Evolutionary conservation across 331 rosid genomes (phyloP).

Genomic region (Pyrus hybrid): DNA sequence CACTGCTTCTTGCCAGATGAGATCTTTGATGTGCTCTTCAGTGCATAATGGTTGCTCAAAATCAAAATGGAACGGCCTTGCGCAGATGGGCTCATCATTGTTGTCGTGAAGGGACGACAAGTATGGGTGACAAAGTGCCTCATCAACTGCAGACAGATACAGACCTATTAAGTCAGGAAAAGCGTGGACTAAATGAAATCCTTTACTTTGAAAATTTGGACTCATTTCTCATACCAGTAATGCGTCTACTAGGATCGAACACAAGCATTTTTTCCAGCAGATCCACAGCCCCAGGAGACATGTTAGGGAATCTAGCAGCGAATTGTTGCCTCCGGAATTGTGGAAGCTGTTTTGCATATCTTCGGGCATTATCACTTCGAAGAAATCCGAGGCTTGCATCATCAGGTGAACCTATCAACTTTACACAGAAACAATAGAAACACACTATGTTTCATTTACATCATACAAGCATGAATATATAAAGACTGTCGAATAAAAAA

Average conservation of each 20-base stretch:
- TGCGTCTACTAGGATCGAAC: conserved; percentile 82
- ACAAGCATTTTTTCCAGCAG: conserved; percentile 88
- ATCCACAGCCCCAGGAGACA: conserved; percentile 70
- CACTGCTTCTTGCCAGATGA: conserved; percentile 78
- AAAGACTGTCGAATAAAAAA: background rate
- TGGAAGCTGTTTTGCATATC: conserved; percentile 85
- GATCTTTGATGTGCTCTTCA: conserved; percentile 84
- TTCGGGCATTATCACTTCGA: conserved; percentile 81
- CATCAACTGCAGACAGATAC: conserved; percentile 57
- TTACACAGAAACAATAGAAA: conserved; percentile 15
- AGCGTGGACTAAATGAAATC: background rate
- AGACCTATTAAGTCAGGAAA: background rate
- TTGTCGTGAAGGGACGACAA: conserved; percentile 73
- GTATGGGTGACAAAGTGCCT: conserved; percentile 84
- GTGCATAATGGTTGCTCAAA: conserved; percentile 80
- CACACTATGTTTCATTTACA: conserved; percentile 13
- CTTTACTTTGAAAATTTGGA: background rate
- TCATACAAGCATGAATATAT: conserved; percentile 5
- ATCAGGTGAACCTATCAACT: conserved; percentile 95
- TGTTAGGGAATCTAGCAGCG: conserved; percentile 63
- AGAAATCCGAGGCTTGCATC: conserved; percentile 88
- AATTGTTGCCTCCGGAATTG: conserved; percentile 69
- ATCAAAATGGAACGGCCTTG: conserved; percentile 70
- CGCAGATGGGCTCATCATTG: conserved; percentile 73
- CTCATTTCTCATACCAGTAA: conserved; percentile 49